These are phyloP conservation scores for Beverwykella pulmonaria DNA, from an alignment of 495 filamentous ascomycete species.

Conservation along the genomic window DNA sequence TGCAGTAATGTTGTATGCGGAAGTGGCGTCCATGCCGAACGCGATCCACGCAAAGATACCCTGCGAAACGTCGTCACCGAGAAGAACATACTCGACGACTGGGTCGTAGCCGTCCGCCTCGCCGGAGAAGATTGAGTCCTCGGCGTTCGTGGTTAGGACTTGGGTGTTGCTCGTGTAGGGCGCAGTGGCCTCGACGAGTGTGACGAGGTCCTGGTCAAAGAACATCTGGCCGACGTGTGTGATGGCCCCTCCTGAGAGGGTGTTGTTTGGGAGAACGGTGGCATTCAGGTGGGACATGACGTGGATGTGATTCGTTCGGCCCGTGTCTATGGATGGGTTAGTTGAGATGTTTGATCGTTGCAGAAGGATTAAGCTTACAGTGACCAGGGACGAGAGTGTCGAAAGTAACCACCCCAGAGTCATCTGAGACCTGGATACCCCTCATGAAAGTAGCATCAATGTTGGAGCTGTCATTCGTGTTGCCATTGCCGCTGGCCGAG, in stretches of 20 bases:
- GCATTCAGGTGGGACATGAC: slow-evolving; percentile 24
- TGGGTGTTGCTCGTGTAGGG: slow-evolving; percentile 63
- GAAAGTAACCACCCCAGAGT: slow-evolving; percentile 56
- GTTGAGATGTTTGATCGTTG: too few relatives aligned
- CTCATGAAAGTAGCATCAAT: slow-evolving; percentile 55
- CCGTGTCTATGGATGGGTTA: slow-evolving; percentile 21
- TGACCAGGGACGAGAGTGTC: slow-evolving; percentile 59
- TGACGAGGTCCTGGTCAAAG: slow-evolving; percentile 63
- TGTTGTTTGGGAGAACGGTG: slow-evolving; percentile 50
- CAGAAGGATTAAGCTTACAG: slow-evolving; percentile 27
- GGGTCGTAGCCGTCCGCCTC: slow-evolving; percentile 58
- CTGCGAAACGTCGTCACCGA: slow-evolving; percentile 54
- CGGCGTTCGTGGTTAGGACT: slow-evolving; percentile 54
- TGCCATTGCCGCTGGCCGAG: slow-evolving; percentile 23
- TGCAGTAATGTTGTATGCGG: slow-evolving; percentile 7
- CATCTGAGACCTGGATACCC: slow-evolving; percentile 54
- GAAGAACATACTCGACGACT: slow-evolving; percentile 58
- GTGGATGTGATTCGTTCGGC: slow-evolving; percentile 62
- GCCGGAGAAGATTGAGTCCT: slow-evolving; percentile 54
- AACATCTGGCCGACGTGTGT: slow-evolving; percentile 66
- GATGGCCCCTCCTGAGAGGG: slow-evolving; percentile 53
- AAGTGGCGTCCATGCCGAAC: slow-evolving; percentile 54
- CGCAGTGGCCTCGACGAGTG: slow-evolving; percentile 55
- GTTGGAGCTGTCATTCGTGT: slow-evolving; percentile 40
- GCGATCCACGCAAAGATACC: slow-evolving; percentile 61